Percentiles rank a stretch among this genome's conserved stretches.
Evolutionary conservation across 208 protist species (phyloP).

Genomic region (Giardia muris): DNA sequence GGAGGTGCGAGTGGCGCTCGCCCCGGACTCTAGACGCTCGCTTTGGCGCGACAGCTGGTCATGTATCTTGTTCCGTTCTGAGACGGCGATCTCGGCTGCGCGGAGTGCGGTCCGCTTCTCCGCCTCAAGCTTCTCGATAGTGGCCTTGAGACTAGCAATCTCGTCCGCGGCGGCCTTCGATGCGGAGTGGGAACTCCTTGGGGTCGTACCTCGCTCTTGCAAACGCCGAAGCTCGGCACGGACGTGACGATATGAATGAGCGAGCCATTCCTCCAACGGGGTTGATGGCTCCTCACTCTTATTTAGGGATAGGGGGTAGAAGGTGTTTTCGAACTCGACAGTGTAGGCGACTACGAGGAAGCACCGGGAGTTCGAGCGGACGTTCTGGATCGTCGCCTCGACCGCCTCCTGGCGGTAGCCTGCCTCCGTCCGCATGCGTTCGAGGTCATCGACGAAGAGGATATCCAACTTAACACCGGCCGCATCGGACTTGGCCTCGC

Average conservation of each 20-base stretch:
- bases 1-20: too few species aligned
- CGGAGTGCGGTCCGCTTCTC: too few species aligned
- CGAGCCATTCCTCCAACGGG: background rate
- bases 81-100: too few species aligned
- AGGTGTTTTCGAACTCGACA: background rate
- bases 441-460: background rate
- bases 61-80: too few species aligned
- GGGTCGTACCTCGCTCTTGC: too few species aligned
- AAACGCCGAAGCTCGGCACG: background rate
- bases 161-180: too few species aligned
- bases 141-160: too few species aligned
- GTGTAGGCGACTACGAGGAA: background rate
- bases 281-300: background rate
- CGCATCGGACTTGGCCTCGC: background rate
- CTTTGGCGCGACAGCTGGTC: too few species aligned
- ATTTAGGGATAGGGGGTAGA: background rate
- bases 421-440: background rate
- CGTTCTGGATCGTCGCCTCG: background rate
- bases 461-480: background rate
- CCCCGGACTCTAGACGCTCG: too few species aligned
- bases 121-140: too few species aligned
- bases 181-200: too few species aligned
- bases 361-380: background rate
- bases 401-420: background rate
- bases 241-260: background rate